Evolutionary conservation across 257 asterid genomes (phyloP).

Genomic region (Parsonsia alboflavescens): DNA sequence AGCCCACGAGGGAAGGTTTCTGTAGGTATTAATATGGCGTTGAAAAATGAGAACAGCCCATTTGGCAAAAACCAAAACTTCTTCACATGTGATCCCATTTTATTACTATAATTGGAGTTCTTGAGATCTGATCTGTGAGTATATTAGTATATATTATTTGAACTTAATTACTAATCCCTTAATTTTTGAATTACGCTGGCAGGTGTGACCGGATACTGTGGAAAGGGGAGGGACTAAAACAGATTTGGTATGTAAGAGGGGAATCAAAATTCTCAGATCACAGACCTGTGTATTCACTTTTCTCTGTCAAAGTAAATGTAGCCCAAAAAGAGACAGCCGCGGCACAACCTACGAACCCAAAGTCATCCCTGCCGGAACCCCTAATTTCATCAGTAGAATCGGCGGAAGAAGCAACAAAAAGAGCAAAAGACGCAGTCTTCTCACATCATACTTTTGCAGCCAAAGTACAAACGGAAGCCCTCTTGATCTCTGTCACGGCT

Average conservation of each 20-base stretch:
- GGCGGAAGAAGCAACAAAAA: background rate
- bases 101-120: background rate
- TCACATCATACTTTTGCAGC: conserved; percentile 2
- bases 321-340: background rate
- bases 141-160: no score
- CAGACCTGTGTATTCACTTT: conserved; percentile 77
- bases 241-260: conserved; percentile 58
- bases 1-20: background rate
- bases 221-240: conserved; percentile 86
- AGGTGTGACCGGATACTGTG: conserved; percentile 93
- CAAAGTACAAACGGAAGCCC: conserved; percentile 16
- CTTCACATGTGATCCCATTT: background rate
- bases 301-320: conserved; percentile 37
- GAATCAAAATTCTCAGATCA: conserved; percentile 90
- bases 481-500: conserved; percentile 24
- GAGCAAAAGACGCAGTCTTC: background rate
- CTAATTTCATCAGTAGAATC: conserved; percentile 4
- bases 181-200: conserved; percentile 7
- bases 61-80: background rate
- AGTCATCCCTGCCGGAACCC: background rate
- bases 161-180: no score
- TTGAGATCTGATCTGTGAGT: background rate
- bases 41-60: background rate
- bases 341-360: background rate
- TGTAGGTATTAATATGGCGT: background rate